Base-by-base conservation (phyloP, 768 basidiomycete genomes). In the Mycena crocata region DNA sequence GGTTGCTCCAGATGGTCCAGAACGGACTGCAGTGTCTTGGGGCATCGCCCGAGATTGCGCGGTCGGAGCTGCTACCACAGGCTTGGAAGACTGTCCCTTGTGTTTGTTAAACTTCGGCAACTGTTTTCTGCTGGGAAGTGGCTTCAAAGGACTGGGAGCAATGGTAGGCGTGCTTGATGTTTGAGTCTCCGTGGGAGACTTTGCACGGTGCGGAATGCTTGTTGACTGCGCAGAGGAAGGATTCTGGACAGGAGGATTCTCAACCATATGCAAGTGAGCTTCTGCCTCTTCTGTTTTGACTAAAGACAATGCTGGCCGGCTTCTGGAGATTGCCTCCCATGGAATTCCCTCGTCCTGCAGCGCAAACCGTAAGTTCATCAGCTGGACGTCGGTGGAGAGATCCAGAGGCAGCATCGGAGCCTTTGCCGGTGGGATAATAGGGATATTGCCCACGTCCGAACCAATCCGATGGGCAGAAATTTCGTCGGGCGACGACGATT, bases 391-490 rank as follows among this genome's bases (percentile, higher is more conserved):
- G n/a, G 72, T 66, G 1, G 74, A 73, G 15, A 76, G 57, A 3
- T 63, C 31, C 31, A 68, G 61, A 17, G 57, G 28, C 10, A 73
- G 32, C 31, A 70, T 40, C 26, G 55, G 73, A 1, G 72, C 68
- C 35, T 37, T 52, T 26, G 24, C 31, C n/a, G 54, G 62, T 46
- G 67, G 71, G 5, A 76, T 55, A 5, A 79, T 64, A 39, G 57
- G 70, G 30, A 77, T 39, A 51, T 79, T 72, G n/a, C 77, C 78
- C 10, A 62, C 44, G 64, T 79, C 76, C 21, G 72, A 58, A 35
- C 78, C 71, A 28, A 63, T 73, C 34, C 71, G 70, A 37, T 74
- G 52, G 15, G 67, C 73, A 37, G 71, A 73, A n/a, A 73, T 50
- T 26, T 71, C 66, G 14, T 61, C 56, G 52, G 23, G 21, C 31